Evolutionary conservation across 2,329 filamentous ascomycete species (phyloP), one percentile per base, ranked within the genome.

Genomic region (Trichophyton equinum): DNA sequence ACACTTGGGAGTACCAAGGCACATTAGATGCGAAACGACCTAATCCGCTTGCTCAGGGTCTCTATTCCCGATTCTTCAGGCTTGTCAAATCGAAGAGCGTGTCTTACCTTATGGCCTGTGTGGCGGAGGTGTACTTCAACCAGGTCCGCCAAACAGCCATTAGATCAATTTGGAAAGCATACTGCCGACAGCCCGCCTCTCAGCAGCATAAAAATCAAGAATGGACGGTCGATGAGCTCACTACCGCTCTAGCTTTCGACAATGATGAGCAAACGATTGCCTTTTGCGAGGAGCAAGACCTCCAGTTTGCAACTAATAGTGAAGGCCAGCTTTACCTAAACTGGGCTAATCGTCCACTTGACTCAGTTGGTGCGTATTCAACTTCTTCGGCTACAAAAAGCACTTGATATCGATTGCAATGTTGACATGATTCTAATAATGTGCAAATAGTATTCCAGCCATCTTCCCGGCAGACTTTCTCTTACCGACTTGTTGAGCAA

Each of bases 41-140:
- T 4, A 80, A 81, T 65, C 72, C 78, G 6, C 77, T 83, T 60
- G 82, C 81, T 5, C 81, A 82, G 63, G 79, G 80, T 27, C 82
- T 85, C 63, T 83, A 81, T 70, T 72, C 77, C 56, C 74, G 75
- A 1, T 85, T 85, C 65, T 86, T 84, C 76, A 75, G 73, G 8
- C 66, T 83, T 18, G 70, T 86, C 47, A 74, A 76, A 60, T 85
- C 82, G 0, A 74, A 75, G 2, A 73, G 76, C 36, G 77, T 83
- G 1, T 82, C 83, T 0, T 86, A 85, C 66, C 72, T 85, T 6
- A 82, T 84, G 79, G 83, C 80, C 6, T 86, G 84, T 69, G 81
- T 84, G 25, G 81, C 82, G 0, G 84, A 86, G 66, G 79, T 84
- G 9, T 81, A 81, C 63, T 86, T 86, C 71, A 81, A 81, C 60